Evolutionary conservation across 2,329 filamentous ascomycete species (phyloP), one percentile per base, ranked within the genome.

Genomic region (Chaetothyriales sp.): DNA sequence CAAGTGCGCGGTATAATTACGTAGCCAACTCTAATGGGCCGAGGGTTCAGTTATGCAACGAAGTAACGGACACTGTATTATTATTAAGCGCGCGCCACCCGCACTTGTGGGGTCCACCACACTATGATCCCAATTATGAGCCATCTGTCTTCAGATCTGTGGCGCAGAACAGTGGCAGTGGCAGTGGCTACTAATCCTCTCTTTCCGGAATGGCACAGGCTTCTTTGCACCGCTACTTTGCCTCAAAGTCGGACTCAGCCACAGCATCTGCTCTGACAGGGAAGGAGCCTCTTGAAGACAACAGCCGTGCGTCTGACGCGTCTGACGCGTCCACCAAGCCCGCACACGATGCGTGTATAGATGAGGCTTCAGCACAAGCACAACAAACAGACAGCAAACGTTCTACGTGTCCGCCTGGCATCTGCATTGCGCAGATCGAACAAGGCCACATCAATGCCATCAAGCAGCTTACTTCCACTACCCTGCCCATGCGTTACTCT

Each of bases 401-500:
- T 20, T 46, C 10, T 22, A 46, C 51, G 18, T 20, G 47, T 32
- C 10, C 26, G 9, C 20, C 47, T 10, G n/a, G 47, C 25, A 25
- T 64, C 53, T 69, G 73, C 20, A 65, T 82, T 46, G 68, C 73
- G 2, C 65, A 72, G 2, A 68, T 80, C 48, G 72, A 69, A n/a
- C 68, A 70, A 36, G 68, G 69, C 20, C 73, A 78, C 59, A 68
- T 82, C 39, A 70, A 73, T 18, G 71, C 73, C 6, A 71, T 80
- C 61, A 75, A 73, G 59, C 74, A 74, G 18, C 73, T 82, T 26
- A 80, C 75, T 48, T 68, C 71, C 49, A 65, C 80, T 3, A 70
- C 80, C 1, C 69, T 83, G 1, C 79, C 79, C 5, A 76, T 82
- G 51, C 71, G 75, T 49, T 83, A 83, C 60, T 73, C 76, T 2